Evolutionary conservation across 139 green algal species (phyloP), one percentile per base, ranked within the genome.

Genomic region (Chlorella sp.): DNA sequence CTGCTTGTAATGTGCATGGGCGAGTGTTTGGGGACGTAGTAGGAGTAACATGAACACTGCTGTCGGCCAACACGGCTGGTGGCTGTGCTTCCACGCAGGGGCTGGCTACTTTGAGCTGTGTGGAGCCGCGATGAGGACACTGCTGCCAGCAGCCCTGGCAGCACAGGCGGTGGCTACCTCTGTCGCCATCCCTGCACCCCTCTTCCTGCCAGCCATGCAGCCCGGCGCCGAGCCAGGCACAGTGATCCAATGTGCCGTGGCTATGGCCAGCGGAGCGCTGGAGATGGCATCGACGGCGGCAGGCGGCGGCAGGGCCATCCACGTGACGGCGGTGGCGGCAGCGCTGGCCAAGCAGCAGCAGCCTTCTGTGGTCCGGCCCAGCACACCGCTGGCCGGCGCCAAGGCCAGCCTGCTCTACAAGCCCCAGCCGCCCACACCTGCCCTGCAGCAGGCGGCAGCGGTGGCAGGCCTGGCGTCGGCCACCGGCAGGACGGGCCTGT

Each of bases 21-120:
- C n/a, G n/a, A n/a, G n/a, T n/a, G n/a, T n/a, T n/a, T n/a, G n/a
- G n/a, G n/a, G n/a, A n/a, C n/a, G n/a, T n/a, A n/a, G n/a, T n/a
- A n/a, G n/a, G n/a, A n/a, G n/a, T n/a, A n/a, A n/a, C n/a, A n/a
- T n/a, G n/a, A n/a, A n/a, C n/a, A n/a, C n/a, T n/a, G n/a, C n/a
- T n/a, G n/a, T n/a, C n/a, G n/a, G n/a, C n/a, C n/a, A n/a, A n/a
- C n/a, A n/a, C n/a, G n/a, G n/a, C n/a, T n/a, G n/a, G n/a, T n/a
- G n/a, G n/a, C n/a, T n/a, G n/a, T n/a, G n/a, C n/a, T 35, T 48
- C 12, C 2, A 27, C 46, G 73, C 73, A 79, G 79, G 79, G 8
- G 73, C 79, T 42, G 79, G 79, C 11, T 85, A 85, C 46, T 85
- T 85, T 81, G 79, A 85, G 73, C 29, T 67, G 46, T 31, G 38